A percentile compares a stretch with the other conserved stretches of the same genome.
Evolutionary conservation across 73 alveolate species (phyloP).

Genomic region (Paramecium sonneborni): DNA sequence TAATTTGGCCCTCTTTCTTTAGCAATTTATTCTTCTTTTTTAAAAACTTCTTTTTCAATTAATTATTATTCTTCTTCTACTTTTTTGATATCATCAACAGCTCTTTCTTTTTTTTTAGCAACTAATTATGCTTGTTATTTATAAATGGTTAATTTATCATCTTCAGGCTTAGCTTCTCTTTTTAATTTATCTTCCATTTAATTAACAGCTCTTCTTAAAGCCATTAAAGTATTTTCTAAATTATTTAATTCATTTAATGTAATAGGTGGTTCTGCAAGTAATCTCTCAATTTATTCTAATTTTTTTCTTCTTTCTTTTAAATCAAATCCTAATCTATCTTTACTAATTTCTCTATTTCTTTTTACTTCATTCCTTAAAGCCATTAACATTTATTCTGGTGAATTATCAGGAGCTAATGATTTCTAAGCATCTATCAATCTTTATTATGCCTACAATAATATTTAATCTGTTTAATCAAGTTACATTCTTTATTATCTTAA

Average conservation of each 20-base stretch:
- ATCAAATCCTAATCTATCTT: conserved; percentile 92
- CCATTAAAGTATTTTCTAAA: conserved; percentile 85
- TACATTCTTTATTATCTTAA: conserved; percentile 83
- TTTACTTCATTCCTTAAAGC: conserved; percentile 86
- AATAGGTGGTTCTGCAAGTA: conserved; percentile 89
- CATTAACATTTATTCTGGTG: conserved; percentile 86
- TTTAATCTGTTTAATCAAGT: conserved; percentile 87
- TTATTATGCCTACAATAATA: conserved; percentile 81
- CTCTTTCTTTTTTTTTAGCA: conserved; percentile 34
- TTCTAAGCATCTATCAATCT: conserved; percentile 87
- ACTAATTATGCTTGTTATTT: conserved; percentile 39
- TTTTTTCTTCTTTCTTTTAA: conserved; percentile 87
- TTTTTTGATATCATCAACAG: conserved; percentile 30
- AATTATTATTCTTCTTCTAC: conserved; percentile 41
- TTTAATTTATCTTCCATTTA: conserved; percentile 51
- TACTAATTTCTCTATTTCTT: conserved; percentile 90
- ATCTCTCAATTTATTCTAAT: conserved; percentile 84
- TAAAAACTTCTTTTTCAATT: conserved; percentile 26
- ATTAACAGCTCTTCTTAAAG: conserved; percentile 71
- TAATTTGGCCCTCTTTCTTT: conserved; percentile 51
- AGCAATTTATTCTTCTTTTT: conserved; percentile 24
- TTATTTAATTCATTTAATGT: conserved; percentile 85
- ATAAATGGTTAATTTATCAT: conserved; percentile 47
- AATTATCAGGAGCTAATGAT: conserved; percentile 76
- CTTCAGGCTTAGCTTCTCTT: conserved; percentile 55